A percentile compares a stretch with the other conserved stretches of the same genome.
Evolutionary conservation across 164 flowering plant genomes (phyloP).

Genomic region (Vitis riparia): DNA sequence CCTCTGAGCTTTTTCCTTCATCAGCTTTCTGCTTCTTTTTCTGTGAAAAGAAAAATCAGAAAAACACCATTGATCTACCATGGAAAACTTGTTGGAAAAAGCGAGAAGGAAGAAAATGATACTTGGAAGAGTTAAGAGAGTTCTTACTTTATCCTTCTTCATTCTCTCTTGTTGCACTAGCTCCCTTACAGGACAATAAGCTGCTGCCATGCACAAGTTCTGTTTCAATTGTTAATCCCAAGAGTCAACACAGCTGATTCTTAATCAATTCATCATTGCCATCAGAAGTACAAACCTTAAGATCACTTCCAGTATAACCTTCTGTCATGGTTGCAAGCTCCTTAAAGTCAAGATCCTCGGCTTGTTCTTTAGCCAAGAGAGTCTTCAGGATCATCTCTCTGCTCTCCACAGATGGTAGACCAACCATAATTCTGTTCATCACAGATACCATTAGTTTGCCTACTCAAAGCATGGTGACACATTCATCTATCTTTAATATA

Average conservation of each 20-base stretch:
- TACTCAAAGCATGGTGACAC: neutral
- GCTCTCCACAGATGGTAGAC: conserved; percentile 65
- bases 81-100: no score
- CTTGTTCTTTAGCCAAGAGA: conserved; percentile 58
- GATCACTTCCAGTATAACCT: conserved; percentile 83
- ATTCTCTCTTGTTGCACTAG: conserved; percentile 76
- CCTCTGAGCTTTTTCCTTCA: conserved; percentile 45
- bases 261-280: neutral
- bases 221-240: conserved; percentile 35
- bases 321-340: conserved; percentile 74
- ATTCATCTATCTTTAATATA: neutral
- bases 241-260: conserved; percentile 12
- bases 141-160: conserved; percentile 62
- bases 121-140: neutral
- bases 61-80: no score
- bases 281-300: conserved; percentile 49
- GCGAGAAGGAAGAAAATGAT: no score
- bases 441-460: neutral
- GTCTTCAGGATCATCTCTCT: conserved; percentile 71
- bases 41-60: conserved; percentile 26
- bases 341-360: conserved; percentile 51
- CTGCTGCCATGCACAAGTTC: conserved; percentile 92
- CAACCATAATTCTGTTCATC: conserved; percentile 69
- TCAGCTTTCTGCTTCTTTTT: conserved; percentile 61
- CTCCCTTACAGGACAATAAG: conserved; percentile 94